Conservation (phyloP, 116 monocot species). For the Phalaenopsis hybrid region DNA sequence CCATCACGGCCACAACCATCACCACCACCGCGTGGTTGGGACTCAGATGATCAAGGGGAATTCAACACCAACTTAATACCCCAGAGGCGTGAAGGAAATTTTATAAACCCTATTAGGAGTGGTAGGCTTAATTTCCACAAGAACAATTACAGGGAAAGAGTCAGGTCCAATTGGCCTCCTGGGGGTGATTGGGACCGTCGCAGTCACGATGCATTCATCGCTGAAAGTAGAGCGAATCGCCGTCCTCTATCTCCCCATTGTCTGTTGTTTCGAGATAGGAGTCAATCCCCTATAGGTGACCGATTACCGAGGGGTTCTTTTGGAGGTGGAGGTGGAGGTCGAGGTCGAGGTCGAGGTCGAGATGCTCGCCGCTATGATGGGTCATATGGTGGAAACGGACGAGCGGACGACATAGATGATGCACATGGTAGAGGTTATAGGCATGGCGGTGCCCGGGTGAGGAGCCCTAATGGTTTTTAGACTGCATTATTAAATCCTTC, state of each 20-base stretch:
- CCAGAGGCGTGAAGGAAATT: slow-evolving; percentile 23
- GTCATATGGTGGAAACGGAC: slow-evolving; percentile 13
- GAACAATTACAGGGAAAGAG: slow-evolving; percentile 23
- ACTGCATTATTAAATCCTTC: not conserved
- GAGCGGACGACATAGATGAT: slow-evolving; percentile 14
- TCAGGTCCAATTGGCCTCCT: slow-evolving; percentile 23
- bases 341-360: slow-evolving; percentile 21
- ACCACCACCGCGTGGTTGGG: slow-evolving; percentile 29
- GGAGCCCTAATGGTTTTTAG: not conserved
- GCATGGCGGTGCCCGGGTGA: slow-evolving; percentile 7
- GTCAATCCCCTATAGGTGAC: slow-evolving; percentile 44
- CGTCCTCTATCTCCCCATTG: slow-evolving; percentile 29
- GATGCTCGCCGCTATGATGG: slow-evolving; percentile 18
- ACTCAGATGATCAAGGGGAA: slow-evolving; percentile 26
- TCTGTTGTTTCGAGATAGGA: slow-evolving; percentile 45
- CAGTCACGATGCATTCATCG: slow-evolving; percentile 19
- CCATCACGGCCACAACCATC: slow-evolving; percentile 19
- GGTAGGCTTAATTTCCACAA: slow-evolving; percentile 27
- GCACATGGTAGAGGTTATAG: slow-evolving; percentile 20
- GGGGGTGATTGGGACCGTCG: slow-evolving; percentile 2
- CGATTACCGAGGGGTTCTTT: slow-evolving; percentile 22
- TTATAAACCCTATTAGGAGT: slow-evolving; percentile 18
- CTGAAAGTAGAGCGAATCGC: slow-evolving; percentile 27
- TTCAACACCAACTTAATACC: slow-evolving; percentile 19
- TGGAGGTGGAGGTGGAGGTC: slow-evolving; percentile 25